Percentiles rank a stretch among this genome's conserved stretches.
These are phyloP conservation scores for Silybum marianum DNA, from an alignment of 129 eudicot genomes.

Conservation along the genomic window DNA sequence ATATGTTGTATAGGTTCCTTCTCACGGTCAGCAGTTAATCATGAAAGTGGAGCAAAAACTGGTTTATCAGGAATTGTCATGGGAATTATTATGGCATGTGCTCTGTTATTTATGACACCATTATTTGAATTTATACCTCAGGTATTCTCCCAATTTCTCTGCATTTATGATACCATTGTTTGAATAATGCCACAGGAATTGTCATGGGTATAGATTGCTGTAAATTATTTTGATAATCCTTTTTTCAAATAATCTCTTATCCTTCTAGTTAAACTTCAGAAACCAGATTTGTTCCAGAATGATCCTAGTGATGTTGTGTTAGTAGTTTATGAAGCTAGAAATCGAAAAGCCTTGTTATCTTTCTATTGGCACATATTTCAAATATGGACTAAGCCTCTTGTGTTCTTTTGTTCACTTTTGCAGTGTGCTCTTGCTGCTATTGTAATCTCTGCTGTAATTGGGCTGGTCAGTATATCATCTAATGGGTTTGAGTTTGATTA, in stretches of 20 bases:
- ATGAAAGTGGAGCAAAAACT: slow-evolving; percentile 96
- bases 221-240: neutral
- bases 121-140: slow-evolving; percentile 84
- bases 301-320: too few species aligned
- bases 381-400: neutral
- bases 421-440: slow-evolving; percentile 98
- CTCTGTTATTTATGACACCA: slow-evolving; percentile 75
- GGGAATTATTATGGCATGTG: slow-evolving; percentile 77
- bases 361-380: neutral
- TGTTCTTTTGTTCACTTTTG: slow-evolving; percentile 24
- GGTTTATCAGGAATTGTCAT: slow-evolving; percentile 83
- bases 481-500: slow-evolving; percentile 11
- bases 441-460: slow-evolving; percentile 88
- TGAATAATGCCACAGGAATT: slow-evolving; percentile 2
- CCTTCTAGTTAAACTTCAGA: slow-evolving; percentile 5
- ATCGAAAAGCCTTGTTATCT: neutral
- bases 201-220: neutral
- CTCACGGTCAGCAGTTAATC: slow-evolving; percentile 92
- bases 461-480: slow-evolving; percentile 65
- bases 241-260: neutral
- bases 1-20: slow-evolving; percentile 69
- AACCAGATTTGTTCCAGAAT: too few species aligned
- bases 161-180: neutral
- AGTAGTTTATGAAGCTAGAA: neutral
- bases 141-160: slow-evolving; percentile 36